Percentiles rank a stretch among this genome's conserved stretches.
Evolutionary conservation across 2,329 filamentous ascomycete genomes (phyloP).

Genomic region (Botrytis fragariae): DNA sequence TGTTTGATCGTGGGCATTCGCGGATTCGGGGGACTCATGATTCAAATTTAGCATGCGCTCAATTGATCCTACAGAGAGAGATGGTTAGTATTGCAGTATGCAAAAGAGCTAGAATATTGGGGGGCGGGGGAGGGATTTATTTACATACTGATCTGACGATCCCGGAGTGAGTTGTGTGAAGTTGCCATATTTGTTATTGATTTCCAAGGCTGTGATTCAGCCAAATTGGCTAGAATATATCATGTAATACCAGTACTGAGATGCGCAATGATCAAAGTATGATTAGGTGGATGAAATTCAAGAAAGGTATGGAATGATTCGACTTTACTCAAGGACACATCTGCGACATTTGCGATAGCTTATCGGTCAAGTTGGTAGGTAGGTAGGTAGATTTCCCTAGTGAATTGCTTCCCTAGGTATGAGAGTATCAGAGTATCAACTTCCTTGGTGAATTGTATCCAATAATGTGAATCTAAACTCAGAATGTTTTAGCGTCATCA

Average conservation of each 20-base stretch:
- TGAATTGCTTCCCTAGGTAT: not conserved
- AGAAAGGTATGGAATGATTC: not conserved
- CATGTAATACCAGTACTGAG: slow-evolving; percentile 30
- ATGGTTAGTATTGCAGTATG: slow-evolving; percentile 21
- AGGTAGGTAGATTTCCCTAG: not conserved
- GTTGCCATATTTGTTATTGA: slow-evolving; percentile 50
- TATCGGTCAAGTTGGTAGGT: not conserved
- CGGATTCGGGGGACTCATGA: slow-evolving; percentile 56
- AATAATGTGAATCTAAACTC: not conserved
- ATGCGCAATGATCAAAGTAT: not conserved
- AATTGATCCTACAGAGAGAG: slow-evolving; percentile 67
- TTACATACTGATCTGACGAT: slow-evolving; percentile 67
- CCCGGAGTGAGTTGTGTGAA: slow-evolving; percentile 58
- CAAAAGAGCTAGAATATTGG: slow-evolving; percentile 24
- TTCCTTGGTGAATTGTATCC: not conserved
- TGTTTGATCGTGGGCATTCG: slow-evolving; percentile 58
- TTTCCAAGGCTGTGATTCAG: slow-evolving; percentile 36
- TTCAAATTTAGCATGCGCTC: slow-evolving; percentile 97
- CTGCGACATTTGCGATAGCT: slow-evolving; percentile 12
- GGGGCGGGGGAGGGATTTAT: slow-evolving; percentile 13
- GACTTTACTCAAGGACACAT: slow-evolving; percentile 16
- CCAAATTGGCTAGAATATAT: slow-evolving; percentile 29
- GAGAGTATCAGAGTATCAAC: too few relatives aligned
- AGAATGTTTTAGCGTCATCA: not conserved
- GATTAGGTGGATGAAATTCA: not conserved